Evolutionary conservation across 768 basidiomycete species (phyloP).

Genomic region (Tricholomella constricta): DNA sequence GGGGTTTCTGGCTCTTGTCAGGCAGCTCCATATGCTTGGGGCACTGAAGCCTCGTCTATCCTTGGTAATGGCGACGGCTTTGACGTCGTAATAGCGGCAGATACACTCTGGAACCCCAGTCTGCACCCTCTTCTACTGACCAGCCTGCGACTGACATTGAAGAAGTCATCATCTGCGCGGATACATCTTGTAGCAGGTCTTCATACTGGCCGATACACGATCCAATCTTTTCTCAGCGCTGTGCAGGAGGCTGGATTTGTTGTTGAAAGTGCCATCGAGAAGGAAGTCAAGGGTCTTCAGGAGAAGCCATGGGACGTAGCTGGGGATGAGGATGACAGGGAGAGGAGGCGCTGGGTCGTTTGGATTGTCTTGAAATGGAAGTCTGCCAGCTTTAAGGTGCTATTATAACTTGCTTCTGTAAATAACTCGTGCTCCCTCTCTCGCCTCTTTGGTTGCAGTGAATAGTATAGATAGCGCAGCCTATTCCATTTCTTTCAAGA

Average conservation of each 20-base stretch:
- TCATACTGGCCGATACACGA: constrained; percentile 75
- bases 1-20: constrained; percentile 47
- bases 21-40: constrained; percentile 67
- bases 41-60: constrained; percentile 44
- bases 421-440: no score
- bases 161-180: constrained; percentile 44
- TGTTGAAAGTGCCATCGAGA: constrained; percentile 49
- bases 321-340: constrained; percentile 63
- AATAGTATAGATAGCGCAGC: no score
- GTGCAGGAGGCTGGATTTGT: constrained; percentile 43
- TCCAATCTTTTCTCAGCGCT: constrained; percentile 57
- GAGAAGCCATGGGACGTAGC: constrained; percentile 54
- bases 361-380: constrained; percentile 62
- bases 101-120: constrained; percentile 78
- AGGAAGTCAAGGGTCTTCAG: constrained; percentile 40
- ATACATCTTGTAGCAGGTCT: constrained; percentile 71
- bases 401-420: no score
- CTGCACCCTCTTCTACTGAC: constrained; percentile 55
- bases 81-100: constrained; percentile 71
- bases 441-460: no score
- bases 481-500: no score
- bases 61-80: constrained; percentile 38
- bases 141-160: constrained; percentile 52
- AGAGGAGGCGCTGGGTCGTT: constrained; percentile 70
- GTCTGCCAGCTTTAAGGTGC: neutral